Conservation (phyloP, 139 green algal genomes). For the Chlamydomonas sphaeroides region DNA sequence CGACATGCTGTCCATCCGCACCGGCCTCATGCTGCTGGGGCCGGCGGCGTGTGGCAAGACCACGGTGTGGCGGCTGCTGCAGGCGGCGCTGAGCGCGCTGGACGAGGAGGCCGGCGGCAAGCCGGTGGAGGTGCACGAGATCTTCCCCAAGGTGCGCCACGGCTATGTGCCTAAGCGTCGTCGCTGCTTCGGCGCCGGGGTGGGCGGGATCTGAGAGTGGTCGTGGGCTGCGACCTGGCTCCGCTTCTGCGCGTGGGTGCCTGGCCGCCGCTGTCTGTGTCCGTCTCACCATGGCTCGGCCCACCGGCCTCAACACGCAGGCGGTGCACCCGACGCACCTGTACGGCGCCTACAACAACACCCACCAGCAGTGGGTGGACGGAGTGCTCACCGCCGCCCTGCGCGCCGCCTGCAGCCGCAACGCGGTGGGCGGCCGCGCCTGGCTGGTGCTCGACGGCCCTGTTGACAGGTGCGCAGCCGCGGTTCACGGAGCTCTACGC, state of each 20-base stretch:
- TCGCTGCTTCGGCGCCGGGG: too few relatives aligned
- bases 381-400: conserved; percentile 73
- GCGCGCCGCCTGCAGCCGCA: conserved; percentile 40
- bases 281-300: too few relatives aligned
- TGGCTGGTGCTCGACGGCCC: conserved; percentile 69
- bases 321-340: conserved; percentile 68
- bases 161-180: too few relatives aligned
- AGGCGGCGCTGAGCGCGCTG: conserved; percentile 53
- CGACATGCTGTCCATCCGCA: conserved; percentile 61
- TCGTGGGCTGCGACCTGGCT: too few relatives aligned
- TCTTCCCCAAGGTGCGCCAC: conserved; percentile 51
- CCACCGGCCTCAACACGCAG: conserved; percentile 6
- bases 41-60: conserved; percentile 68
- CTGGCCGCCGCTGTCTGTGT: too few relatives aligned
- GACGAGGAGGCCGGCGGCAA: conserved; percentile 27
- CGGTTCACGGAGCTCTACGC: too few relatives aligned
- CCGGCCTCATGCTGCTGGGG: conserved; percentile 71
- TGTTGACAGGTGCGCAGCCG: conserved; percentile 56
- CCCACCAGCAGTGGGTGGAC: conserved; percentile 75
- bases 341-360: conserved; percentile 74
- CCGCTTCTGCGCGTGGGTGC: too few relatives aligned
- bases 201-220: too few relatives aligned
- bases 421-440: conserved; percentile 18
- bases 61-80: conserved; percentile 49
- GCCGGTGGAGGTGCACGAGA: conserved; percentile 14